Evolutionary conservation across 1,139 yeast genomes (phyloP).

Genomic region (Candida sp.): DNA sequence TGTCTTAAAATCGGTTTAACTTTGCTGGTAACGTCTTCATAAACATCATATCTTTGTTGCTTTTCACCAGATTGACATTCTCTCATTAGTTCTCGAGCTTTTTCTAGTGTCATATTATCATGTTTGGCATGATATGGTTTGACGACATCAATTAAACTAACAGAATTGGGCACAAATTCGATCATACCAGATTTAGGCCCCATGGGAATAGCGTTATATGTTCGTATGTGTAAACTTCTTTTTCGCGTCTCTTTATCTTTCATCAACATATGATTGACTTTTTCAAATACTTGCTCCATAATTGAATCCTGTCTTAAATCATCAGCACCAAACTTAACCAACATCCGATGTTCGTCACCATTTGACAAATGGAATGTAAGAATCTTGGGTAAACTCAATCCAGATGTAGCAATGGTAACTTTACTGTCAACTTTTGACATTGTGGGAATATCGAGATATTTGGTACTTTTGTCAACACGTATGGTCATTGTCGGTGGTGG

Average conservation of each 20-base stretch:
- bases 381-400: slow-evolving; percentile 85
- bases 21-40: slow-evolving; percentile 43
- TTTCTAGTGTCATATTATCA: slow-evolving; percentile 43
- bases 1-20: slow-evolving; percentile 66
- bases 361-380: slow-evolving; percentile 49
- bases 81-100: slow-evolving; percentile 68
- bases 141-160: slow-evolving; percentile 67
- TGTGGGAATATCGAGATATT: slow-evolving; percentile 48
- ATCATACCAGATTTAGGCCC: slow-evolving; percentile 88
- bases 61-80: slow-evolving; percentile 46
- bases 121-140: slow-evolving; percentile 50
- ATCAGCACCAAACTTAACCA: slow-evolving; percentile 85
- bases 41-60: slow-evolving; percentile 48
- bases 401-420: slow-evolving; percentile 67
- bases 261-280: slow-evolving; percentile 70
- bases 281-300: slow-evolving; percentile 95
- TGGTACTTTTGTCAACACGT: slow-evolving; percentile 36
- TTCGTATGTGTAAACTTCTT: slow-evolving; percentile 61
- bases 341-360: slow-evolving; percentile 55
- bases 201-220: slow-evolving; percentile 87
- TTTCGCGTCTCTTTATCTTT: slow-evolving; percentile 55
- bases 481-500: slow-evolving; percentile 70
- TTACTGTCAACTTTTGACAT: slow-evolving; percentile 43
- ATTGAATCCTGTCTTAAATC: slow-evolving; percentile 94
- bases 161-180: slow-evolving; percentile 82